Percentiles rank a stretch among this genome's conserved stretches.
phyloP scores from a whole-genome alignment of 139 green algal species.

The Picochlorum costavermella region DNA sequence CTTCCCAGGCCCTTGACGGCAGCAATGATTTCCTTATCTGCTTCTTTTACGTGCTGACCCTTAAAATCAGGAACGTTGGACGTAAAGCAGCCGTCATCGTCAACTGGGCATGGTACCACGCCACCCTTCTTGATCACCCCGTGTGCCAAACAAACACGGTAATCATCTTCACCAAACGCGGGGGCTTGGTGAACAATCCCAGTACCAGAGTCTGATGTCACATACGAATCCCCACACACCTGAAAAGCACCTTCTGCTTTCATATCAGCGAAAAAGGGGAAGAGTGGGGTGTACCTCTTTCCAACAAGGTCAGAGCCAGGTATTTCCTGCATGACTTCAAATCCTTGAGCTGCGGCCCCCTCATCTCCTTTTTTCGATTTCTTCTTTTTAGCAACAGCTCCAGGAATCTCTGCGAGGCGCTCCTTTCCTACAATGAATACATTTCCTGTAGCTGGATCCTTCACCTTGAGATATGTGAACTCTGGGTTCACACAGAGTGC shows the following conservation, averaged over 20 bases:
- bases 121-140: conserved; percentile 70
- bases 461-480: conserved; percentile 82
- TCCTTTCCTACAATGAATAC: conserved; percentile 87
- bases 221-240: conserved; percentile 83
- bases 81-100: conserved; percentile 81
- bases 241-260: conserved; percentile 33
- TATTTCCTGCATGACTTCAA: conserved; percentile 61
- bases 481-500: conserved; percentile 93
- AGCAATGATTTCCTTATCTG: conserved; percentile 92
- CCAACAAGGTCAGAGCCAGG: conserved; percentile 73
- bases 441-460: conserved; percentile 46
- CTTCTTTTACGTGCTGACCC: conserved; percentile 55
- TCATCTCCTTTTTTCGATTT: conserved; percentile 40
- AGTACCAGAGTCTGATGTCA: conserved; percentile 90
- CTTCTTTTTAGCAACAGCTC: conserved; percentile 73
- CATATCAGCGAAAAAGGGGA: conserved; percentile 80
- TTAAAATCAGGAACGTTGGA: conserved; percentile 70
- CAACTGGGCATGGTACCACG: conserved; percentile 78
- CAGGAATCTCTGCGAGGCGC: conserved; percentile 70
- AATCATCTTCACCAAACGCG: conserved; percentile 97
- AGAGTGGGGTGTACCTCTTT: conserved; percentile 83
- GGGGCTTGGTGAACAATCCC: conserved; percentile 94
- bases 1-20: conserved; percentile 66
- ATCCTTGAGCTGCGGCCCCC: conserved; percentile 18
- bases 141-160: conserved; percentile 84